Evolutionary conservation across 495 filamentous ascomycete species (phyloP).

Genomic region (Alectoria sarmentosa): DNA sequence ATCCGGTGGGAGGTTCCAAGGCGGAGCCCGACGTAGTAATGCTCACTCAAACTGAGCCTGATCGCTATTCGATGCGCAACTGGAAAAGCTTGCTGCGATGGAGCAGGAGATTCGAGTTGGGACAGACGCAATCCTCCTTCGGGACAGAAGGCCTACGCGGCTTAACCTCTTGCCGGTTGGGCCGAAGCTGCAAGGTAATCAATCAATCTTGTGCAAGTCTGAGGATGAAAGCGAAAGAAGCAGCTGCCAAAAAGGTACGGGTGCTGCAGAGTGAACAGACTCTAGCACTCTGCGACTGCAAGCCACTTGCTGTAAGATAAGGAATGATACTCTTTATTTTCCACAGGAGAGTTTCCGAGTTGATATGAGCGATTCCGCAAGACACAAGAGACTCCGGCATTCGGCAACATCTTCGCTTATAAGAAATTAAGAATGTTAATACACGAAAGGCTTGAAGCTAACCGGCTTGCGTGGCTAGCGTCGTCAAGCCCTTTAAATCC

Average conservation of each 20-base stretch:
- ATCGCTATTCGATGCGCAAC: background rate
- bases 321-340: background rate
- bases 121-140: background rate
- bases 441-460: background rate
- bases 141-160: background rate
- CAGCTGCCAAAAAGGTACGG: background rate
- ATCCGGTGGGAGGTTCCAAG: background rate
- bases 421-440: background rate
- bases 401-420: too few species aligned
- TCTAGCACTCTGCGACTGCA: background rate
- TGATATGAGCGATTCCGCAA: too few species aligned
- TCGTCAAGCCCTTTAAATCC: background rate
- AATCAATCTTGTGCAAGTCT: background rate
- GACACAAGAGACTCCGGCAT: too few species aligned
- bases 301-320: background rate
- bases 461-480: background rate
- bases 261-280: background rate
- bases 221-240: background rate
- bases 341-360: too few species aligned
- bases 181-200: conserved; percentile 1
- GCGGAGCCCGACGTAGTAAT: background rate
- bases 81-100: background rate
- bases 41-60: background rate
- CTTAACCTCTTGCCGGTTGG: background rate
- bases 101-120: background rate